Percentiles rank a stretch among this genome's conserved stretches.
phyloP scores from a whole-genome alignment of 2,329 filamentous ascomycete species.

The Colletotrichum tabaci region DNA sequence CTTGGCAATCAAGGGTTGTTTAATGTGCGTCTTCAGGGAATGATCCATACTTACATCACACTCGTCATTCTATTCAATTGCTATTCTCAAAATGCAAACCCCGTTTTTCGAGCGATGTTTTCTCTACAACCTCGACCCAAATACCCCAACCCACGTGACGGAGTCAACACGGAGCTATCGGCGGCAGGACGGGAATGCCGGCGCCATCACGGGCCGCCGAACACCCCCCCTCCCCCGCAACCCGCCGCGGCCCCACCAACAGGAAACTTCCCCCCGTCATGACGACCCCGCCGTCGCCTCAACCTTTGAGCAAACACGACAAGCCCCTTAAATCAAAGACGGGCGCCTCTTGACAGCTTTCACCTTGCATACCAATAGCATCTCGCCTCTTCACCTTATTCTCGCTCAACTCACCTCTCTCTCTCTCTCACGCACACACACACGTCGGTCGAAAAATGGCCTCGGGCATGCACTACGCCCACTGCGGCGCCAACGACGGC shows the following conservation, averaged over 20 bases:
- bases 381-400: not conserved
- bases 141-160: not conserved
- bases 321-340: not conserved
- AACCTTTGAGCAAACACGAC: constrained; percentile 14
- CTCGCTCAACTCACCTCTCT: not conserved
- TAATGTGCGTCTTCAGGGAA: no score
- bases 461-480: constrained; percentile 50
- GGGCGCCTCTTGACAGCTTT: not conserved
- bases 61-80: not conserved
- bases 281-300: constrained; percentile 23
- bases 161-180: constrained; percentile 5
- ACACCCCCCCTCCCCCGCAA: constrained; percentile 16
- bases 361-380: not conserved
- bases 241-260: constrained; percentile 32
- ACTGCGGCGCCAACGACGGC: constrained; percentile 51
- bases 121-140: not conserved
- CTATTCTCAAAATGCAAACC: not conserved
- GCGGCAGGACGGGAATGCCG: constrained; percentile 22
- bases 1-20: no score
- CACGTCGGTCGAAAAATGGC: constrained; percentile 10
- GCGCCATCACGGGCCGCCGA: constrained; percentile 26
- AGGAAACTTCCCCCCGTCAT: constrained; percentile 33
- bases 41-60: not conserved
- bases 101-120: not conserved
- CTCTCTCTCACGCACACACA: not conserved